These are phyloP conservation scores for Falciphora oryzae DNA, from an alignment of 2,329 filamentous ascomycete species.

Conservation along the genomic window DNA sequence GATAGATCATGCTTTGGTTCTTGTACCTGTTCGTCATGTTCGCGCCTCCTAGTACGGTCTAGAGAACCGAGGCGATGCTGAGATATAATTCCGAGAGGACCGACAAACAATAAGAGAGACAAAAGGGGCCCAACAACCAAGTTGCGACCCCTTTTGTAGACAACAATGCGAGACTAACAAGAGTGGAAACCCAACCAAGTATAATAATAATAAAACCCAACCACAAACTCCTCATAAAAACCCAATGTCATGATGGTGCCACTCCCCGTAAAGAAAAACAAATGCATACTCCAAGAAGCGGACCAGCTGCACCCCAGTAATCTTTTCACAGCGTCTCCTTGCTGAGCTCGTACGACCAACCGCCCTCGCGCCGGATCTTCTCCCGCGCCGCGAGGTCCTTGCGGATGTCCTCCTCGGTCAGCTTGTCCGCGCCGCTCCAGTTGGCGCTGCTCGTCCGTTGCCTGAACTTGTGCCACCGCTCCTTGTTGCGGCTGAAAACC, in stretches of 20 bases:
- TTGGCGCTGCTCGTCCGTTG: conserved; percentile 90
- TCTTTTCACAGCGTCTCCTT: conserved; percentile 21
- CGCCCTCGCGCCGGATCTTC: conserved; percentile 73
- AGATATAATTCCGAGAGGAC: too few species aligned
- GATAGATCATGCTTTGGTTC: background rate
- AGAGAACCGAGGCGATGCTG: too few species aligned
- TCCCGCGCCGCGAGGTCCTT: conserved; percentile 76
- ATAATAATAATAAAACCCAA: conserved; percentile 1
- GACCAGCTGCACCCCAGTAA: background rate
- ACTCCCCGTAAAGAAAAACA: background rate
- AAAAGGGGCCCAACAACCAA: background rate
- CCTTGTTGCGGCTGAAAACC: conserved; percentile 86
- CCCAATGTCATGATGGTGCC: background rate
- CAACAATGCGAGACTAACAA: background rate
- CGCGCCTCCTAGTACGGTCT: background rate
- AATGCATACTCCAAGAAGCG: background rate
- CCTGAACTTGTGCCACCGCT: conserved; percentile 80
- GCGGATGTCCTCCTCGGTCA: conserved; percentile 83
- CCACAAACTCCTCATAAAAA: background rate
- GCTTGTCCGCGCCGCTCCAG: conserved; percentile 74
- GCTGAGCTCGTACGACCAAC: conserved; percentile 68
- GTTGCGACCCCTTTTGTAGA: background rate
- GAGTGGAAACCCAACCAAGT: background rate
- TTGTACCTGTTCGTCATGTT: conserved; percentile 2
- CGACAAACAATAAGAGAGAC: background rate